Percentiles rank a stretch among this genome's conserved stretches.
These are phyloP conservation scores for Ogataea ramenticola DNA, from an alignment of 805 yeast species.

Conservation along the genomic window DNA sequence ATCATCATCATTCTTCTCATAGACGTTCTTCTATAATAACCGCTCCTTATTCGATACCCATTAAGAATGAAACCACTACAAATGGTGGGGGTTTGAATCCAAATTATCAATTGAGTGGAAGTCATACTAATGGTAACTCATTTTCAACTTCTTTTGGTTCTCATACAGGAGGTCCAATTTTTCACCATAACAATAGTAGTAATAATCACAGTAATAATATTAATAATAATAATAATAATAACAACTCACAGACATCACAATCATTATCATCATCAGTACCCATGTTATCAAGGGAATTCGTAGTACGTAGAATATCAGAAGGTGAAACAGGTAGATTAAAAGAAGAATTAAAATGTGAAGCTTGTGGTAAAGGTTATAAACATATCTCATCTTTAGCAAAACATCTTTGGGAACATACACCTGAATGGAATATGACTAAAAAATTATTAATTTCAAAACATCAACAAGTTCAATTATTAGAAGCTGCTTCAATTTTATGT, in stretches of 20 bases:
- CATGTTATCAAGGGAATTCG: conserved; percentile 56
- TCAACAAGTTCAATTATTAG: conserved; percentile 79
- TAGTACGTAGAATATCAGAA: conserved; percentile 75
- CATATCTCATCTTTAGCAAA: conserved; percentile 84
- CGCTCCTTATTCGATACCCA: conserved; percentile 31
- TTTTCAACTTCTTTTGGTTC: conserved; percentile 1
- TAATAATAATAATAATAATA: neutral
- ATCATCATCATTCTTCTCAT: conserved; percentile 8
- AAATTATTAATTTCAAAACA: conserved; percentile 77
- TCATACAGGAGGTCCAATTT: conserved; percentile 20
- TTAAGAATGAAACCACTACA: conserved; percentile 7
- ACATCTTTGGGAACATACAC: conserved; percentile 91
- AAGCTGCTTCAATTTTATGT: conserved; percentile 66
- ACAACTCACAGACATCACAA: neutral
- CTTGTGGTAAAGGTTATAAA: conserved; percentile 87
- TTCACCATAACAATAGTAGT: conserved; percentile 12
- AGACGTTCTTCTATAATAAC: conserved; percentile 30
- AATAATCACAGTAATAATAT: conserved; percentile 9
- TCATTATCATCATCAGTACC: neutral
- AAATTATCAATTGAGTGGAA: neutral
- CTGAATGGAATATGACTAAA: conserved; percentile 87
- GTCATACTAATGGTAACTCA: neutral
- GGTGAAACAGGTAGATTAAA: conserved; percentile 82
- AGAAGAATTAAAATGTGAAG: conserved; percentile 81
- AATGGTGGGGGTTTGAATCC: neutral